These are phyloP conservation scores for Sinapis alba DNA, from an alignment of 441 rosid genomes.

Conservation along the genomic window DNA sequence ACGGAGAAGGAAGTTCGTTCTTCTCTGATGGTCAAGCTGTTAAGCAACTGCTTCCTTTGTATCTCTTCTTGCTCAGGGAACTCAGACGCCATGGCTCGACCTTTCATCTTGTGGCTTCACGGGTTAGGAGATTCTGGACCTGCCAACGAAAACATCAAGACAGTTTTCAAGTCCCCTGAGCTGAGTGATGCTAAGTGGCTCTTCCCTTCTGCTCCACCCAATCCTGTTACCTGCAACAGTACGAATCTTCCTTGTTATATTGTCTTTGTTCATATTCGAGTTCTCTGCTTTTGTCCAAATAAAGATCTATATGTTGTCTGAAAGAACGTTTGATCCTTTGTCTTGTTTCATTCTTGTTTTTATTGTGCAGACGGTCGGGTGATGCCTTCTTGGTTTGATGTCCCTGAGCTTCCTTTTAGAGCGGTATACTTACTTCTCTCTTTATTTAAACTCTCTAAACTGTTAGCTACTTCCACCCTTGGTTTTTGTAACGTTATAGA, in stretches of 20 bases:
- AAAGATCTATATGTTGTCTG: neutral
- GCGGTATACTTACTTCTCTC: conserved; percentile 39
- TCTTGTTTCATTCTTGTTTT: neutral
- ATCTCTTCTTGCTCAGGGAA: conserved; percentile 9
- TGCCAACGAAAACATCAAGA: conserved; percentile 79
- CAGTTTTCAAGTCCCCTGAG: conserved; percentile 61
- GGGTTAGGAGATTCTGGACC: conserved; percentile 91
- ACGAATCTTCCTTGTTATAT: neutral
- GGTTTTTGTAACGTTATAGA: neutral
- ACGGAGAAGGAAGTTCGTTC: conserved; percentile 26
- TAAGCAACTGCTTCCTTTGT: neutral
- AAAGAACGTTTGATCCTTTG: neutral
- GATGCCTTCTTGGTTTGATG: conserved; percentile 92
- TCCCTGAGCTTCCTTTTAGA: conserved; percentile 73
- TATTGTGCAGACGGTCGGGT: conserved; percentile 39
- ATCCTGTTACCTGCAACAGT: conserved; percentile 77
- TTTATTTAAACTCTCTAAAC: neutral
- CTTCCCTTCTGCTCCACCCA: conserved; percentile 84
- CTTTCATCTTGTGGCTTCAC: conserved; percentile 83
- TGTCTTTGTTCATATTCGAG: too few relatives aligned
- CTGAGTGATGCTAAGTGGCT: conserved; percentile 65
- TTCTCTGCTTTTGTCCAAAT: too few relatives aligned
- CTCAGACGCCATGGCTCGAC: conserved; percentile 49
- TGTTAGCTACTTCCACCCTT: neutral
- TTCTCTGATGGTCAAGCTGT: conserved; percentile 23